phyloP scores from a whole-genome alignment of 805 yeast genomes.

The Cyberlindnera meyerae region DNA sequence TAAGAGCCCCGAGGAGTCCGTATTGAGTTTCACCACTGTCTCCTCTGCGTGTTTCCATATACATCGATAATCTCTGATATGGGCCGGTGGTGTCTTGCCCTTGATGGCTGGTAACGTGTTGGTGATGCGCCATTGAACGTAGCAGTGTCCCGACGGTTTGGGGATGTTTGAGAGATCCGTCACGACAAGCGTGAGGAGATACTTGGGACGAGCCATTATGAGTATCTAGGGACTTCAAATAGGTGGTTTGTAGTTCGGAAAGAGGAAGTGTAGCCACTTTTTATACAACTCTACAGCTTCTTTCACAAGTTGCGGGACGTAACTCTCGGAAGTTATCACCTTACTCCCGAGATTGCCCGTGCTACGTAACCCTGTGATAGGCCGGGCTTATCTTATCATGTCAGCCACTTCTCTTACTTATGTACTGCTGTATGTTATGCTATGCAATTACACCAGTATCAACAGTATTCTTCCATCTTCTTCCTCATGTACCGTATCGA shows the following conservation, averaged over 20 bases:
- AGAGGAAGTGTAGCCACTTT: no score
- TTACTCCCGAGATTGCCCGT: no score
- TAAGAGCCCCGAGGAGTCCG: conserved; percentile 32
- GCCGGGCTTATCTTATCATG: no score
- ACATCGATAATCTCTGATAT: conserved; percentile 49
- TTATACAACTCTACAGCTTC: no score
- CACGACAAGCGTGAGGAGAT: conserved; percentile 52
- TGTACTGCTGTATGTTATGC: no score
- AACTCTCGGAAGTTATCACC: no score
- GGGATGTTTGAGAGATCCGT: conserved; percentile 82
- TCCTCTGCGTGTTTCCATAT: conserved; percentile 39
- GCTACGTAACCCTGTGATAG: no score
- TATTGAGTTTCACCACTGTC: conserved; percentile 36
- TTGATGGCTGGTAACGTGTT: conserved; percentile 43
- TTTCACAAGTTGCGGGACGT: no score
- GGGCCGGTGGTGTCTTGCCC: conserved; percentile 40
- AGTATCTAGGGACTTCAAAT: no score
- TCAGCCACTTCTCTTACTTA: no score
- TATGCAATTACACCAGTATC: no score
- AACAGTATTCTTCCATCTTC: conserved; percentile 5
- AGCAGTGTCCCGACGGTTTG: conserved; percentile 64
- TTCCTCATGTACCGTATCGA: conserved; percentile 6
- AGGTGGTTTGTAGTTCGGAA: no score
- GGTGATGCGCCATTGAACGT: conserved; percentile 55
- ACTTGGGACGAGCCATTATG: conserved; percentile 44